A percentile compares a stretch with the other conserved stretches of the same genome.
Conservation (phyloP, 164 flowering plant species). For the Dillenia suffruticosa region DNA sequence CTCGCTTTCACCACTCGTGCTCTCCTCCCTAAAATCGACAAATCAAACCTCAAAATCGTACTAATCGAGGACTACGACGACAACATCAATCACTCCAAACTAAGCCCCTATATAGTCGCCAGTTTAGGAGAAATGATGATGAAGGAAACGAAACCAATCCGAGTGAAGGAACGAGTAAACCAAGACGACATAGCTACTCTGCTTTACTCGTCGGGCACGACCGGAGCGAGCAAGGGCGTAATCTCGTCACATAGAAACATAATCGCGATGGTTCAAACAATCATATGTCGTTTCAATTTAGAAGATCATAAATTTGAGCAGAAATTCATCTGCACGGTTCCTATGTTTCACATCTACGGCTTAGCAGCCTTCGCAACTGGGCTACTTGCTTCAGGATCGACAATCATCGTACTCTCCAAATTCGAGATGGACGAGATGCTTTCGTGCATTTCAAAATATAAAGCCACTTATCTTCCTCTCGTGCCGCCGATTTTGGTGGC, state of each 20-base stretch:
- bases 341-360: conserved; percentile 96
- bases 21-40: conserved; percentile 61
- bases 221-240: conserved; percentile 94
- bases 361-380: conserved; percentile 55
- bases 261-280: conserved; percentile 62
- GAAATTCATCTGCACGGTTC: conserved; percentile 70
- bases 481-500: conserved; percentile 68
- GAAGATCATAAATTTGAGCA: conserved; percentile 22
- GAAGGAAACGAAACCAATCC: conserved; percentile 23
- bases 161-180: conserved; percentile 36
- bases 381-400: conserved; percentile 46
- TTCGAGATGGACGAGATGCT: conserved; percentile 63
- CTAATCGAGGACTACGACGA: conserved; percentile 29
- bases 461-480: conserved; percentile 47
- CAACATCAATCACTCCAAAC: conserved; percentile 1
- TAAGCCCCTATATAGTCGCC: conserved; percentile 21
- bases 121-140: conserved; percentile 32
- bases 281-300: conserved; percentile 28
- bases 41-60: conserved; percentile 41
- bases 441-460: conserved; percentile 30
- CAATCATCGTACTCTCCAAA: conserved; percentile 48
- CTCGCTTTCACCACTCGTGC: conserved; percentile 61
- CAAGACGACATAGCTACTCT: conserved; percentile 77
- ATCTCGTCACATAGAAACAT: conserved; percentile 65
- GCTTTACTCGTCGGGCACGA: conserved; percentile 91